phyloP scores from a whole-genome alignment of 805 yeast genomes.

The Candida argentea region DNA sequence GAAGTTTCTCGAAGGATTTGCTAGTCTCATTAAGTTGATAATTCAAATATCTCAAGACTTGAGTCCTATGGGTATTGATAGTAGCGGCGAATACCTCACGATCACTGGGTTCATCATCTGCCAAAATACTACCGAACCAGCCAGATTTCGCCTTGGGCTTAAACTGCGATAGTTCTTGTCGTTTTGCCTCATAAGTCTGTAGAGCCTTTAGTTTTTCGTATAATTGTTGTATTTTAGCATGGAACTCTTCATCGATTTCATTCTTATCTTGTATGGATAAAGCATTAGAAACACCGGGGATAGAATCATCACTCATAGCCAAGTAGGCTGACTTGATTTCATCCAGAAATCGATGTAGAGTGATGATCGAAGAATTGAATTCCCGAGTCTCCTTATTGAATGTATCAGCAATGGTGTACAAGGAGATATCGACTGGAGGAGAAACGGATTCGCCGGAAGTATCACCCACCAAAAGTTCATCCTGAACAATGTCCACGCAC shows the following conservation, averaged over 20 bases:
- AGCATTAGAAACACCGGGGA: constrained; percentile 3
- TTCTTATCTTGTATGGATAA: constrained; percentile 42
- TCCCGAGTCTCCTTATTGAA: constrained; percentile 31
- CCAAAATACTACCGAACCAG: constrained; percentile 13
- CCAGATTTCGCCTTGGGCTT: constrained; percentile 2
- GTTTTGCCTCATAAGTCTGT: constrained; percentile 41
- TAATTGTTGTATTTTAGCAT: constrained; percentile 40
- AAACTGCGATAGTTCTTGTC: constrained; percentile 16
- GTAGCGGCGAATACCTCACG: constrained; percentile 25
- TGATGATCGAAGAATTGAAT: constrained; percentile 21
- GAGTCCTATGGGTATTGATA: constrained; percentile 35
- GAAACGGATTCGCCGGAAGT: constrained; percentile 4
- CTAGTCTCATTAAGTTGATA: constrained; percentile 33
- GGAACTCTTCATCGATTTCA: constrained; percentile 45
- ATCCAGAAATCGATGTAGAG: constrained; percentile 21
- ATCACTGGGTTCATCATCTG: constrained; percentile 24
- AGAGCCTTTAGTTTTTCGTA: constrained; percentile 40
- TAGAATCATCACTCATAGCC: constrained; percentile 11
- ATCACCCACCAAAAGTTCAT: constrained; percentile 13
- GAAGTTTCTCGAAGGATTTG: constrained; percentile 37
- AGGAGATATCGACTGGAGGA: constrained; percentile 1
- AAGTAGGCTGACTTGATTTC: constrained; percentile 27
- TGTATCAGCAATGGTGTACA: constrained; percentile 20
- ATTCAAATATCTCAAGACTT: constrained; percentile 39
- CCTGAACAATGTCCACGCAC: constrained; percentile 35